Conservation (phyloP, 2,329 filamentous ascomycete species). For the Ceratocystis smalleyi region DNA sequence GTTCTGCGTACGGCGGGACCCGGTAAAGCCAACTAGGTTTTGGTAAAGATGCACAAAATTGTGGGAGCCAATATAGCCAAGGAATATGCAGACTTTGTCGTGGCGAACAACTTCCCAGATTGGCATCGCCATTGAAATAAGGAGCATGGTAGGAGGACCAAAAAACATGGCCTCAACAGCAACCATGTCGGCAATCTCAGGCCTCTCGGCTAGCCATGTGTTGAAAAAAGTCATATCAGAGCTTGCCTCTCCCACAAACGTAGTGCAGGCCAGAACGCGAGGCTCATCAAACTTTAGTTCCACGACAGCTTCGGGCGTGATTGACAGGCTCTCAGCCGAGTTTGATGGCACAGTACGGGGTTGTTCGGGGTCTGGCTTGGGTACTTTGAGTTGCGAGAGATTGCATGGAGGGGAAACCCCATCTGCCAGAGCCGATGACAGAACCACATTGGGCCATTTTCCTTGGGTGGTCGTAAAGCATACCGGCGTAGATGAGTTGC, state of each 20-base stretch:
- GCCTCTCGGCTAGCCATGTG: constrained; percentile 47
- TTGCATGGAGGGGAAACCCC: constrained; percentile 5
- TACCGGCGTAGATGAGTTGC: constrained; percentile 27
- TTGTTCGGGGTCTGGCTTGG: constrained; percentile 14
- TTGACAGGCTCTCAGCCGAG: constrained; percentile 25
- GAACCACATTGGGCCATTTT: constrained; percentile 28
- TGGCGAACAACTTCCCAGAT: constrained; percentile 51
- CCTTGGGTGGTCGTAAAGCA: constrained; percentile 41
- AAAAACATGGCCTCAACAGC: constrained; percentile 52
- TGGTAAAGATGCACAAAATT: constrained; percentile 52
- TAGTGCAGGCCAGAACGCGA: constrained; percentile 50
- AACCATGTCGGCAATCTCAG: constrained; percentile 41
- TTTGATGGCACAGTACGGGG: constrained; percentile 1
- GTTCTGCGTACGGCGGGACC: constrained; percentile 9
- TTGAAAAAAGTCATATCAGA: constrained; percentile 51
- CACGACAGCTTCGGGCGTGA: constrained; percentile 34
- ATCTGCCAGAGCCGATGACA: constrained; percentile 5
- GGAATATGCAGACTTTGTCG: constrained; percentile 50
- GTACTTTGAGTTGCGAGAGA: constrained; percentile 13
- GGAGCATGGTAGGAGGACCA: constrained; percentile 48
- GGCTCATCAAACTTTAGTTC: constrained; percentile 47
- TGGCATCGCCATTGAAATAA: constrained; percentile 49
- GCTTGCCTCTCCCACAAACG: constrained; percentile 49
- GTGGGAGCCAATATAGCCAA: constrained; percentile 50
- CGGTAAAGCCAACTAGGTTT: constrained; percentile 32